phyloP scores from a whole-genome alignment of 1,284 basidiomycete genomes.

The Grifola frondosa region DNA sequence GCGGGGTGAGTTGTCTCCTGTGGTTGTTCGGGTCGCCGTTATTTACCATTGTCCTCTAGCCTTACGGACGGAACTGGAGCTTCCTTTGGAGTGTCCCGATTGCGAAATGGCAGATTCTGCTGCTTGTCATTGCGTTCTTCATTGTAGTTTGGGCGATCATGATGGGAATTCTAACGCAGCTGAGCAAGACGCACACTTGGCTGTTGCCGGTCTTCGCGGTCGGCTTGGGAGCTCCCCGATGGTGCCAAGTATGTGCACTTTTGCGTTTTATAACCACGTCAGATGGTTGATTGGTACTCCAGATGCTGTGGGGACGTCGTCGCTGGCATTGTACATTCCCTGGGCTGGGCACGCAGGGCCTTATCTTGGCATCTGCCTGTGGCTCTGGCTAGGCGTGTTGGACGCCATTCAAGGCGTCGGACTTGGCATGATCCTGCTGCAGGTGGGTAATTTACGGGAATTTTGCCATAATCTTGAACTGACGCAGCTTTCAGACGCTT shows the following conservation, averaged over 20 bases:
- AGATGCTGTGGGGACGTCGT: constrained; percentile 90
- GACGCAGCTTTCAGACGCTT: too few species aligned
- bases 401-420: constrained; percentile 93
- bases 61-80: constrained; percentile 90
- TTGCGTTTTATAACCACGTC: background rate
- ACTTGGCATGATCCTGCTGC: constrained; percentile 89
- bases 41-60: constrained; percentile 40
- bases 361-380: constrained; percentile 83
- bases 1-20: constrained; percentile 58
- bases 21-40: too few species aligned
- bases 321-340: constrained; percentile 85
- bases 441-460: constrained; percentile 51
- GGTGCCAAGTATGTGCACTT: constrained; percentile 74
- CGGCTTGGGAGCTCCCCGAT: constrained; percentile 86
- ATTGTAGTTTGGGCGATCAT: constrained; percentile 79
- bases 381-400: constrained; percentile 92
- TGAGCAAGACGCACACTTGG: constrained; percentile 94
- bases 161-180: constrained; percentile 74
- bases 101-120: constrained; percentile 77
- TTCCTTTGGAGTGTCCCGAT: constrained; percentile 89
- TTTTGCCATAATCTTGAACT: too few species aligned
- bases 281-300: constrained; percentile 9
- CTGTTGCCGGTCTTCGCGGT: constrained; percentile 90
- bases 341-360: constrained; percentile 86
- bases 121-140: constrained; percentile 84